Evolutionary conservation across 768 basidiomycete genomes (phyloP).

Genomic region (Phylloporus sp.): DNA sequence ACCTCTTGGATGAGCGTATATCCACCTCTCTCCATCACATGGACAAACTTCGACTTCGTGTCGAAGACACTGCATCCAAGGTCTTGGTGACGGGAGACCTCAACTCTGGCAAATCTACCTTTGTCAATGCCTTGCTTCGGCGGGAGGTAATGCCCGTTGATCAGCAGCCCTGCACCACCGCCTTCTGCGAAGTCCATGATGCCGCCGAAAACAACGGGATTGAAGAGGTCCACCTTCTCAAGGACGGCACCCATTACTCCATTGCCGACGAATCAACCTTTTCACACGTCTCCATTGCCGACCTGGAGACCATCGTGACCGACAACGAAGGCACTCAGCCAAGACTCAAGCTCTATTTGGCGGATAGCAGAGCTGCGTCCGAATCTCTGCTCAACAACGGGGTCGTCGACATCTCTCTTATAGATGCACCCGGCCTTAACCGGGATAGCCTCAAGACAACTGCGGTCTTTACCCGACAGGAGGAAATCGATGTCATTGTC

Average conservation of each 20-base stretch:
- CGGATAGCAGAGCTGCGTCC: constrained; percentile 69
- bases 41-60: constrained; percentile 76
- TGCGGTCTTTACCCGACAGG: constrained; percentile 89
- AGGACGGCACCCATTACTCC: constrained; percentile 63
- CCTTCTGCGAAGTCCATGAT: constrained; percentile 95
- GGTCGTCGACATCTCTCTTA: constrained; percentile 94
- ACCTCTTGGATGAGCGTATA: constrained; percentile 84
- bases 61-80: constrained; percentile 89
- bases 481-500: constrained; percentile 97
- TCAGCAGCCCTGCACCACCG: constrained; percentile 95
- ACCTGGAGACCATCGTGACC: constrained; percentile 75
- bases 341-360: constrained; percentile 84
- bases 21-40: constrained; percentile 70
- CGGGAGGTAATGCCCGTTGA: constrained; percentile 94
- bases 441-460: constrained; percentile 94
- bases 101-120: constrained; percentile 97
- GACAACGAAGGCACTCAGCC: constrained; percentile 50
- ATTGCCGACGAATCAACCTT: constrained; percentile 72
- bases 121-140: constrained; percentile 91
- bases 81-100: constrained; percentile 97
- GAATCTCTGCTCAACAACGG: constrained; percentile 92
- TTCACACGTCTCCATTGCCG: constrained; percentile 55
- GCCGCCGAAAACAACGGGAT: constrained; percentile 71
- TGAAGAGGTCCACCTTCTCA: constrained; percentile 84
- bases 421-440: constrained; percentile 97